Evolutionary conservation across 306 rosid genomes (phyloP).

Genomic region (Prunus armeniaca): DNA sequence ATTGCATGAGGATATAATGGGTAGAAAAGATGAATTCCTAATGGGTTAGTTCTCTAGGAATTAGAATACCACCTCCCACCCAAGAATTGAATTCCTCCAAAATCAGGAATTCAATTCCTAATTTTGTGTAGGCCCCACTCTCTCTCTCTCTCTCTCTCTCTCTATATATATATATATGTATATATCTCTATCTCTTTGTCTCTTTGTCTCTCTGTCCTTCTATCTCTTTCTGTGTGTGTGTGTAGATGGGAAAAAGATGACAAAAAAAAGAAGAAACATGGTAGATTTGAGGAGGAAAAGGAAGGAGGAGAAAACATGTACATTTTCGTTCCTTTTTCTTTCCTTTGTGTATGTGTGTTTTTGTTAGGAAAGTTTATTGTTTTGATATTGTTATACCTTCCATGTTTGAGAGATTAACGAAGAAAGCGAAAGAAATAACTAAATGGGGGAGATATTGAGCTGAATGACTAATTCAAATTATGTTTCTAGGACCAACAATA

Average conservation of each 20-base stretch:
- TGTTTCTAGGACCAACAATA: background rate
- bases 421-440: conserved; percentile 42
- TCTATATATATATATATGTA: no score
- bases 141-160: no score
- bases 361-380: background rate
- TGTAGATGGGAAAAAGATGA: conserved; percentile 58
- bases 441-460: no score
- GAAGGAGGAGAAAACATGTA: conserved; percentile 81
- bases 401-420: conserved; percentile 74
- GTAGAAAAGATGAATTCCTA: no score
- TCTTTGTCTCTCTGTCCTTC: no score
- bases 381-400: conserved; percentile 18
- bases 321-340: background rate
- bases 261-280: conserved; percentile 47
- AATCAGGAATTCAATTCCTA: no score
- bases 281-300: conserved; percentile 57
- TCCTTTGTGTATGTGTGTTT: background rate
- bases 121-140: no score
- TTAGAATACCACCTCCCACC: no score
- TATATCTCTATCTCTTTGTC: background rate
- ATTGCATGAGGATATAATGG: no score
- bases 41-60: no score
- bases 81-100: no score
- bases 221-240: background rate
- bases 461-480: no score